phyloP scores from a whole-genome alignment of 768 basidiomycete genomes.

The Strobilomyces dryophilus region DNA sequence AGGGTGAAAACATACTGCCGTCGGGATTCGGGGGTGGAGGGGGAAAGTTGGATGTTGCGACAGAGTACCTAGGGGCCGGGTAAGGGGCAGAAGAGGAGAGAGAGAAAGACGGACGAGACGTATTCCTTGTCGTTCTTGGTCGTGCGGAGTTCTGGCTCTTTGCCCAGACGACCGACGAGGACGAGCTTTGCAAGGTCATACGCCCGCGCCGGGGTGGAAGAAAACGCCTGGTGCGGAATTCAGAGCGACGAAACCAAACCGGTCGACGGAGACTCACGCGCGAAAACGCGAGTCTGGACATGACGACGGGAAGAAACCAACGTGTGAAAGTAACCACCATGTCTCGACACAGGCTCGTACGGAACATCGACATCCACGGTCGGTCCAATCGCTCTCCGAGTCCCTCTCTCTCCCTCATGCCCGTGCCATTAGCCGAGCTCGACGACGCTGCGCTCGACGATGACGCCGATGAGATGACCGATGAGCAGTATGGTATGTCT shows the following conservation, averaged over 20 bases:
- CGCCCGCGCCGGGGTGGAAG: constrained; percentile 49
- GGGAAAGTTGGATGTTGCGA: constrained; percentile 67
- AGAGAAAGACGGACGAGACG: constrained; percentile 48
- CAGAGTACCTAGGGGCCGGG: constrained; percentile 53
- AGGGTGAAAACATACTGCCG: constrained; percentile 46
- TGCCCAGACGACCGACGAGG: constrained; percentile 71
- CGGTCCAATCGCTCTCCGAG: constrained; percentile 1
- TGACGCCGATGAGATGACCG: constrained; percentile 76
- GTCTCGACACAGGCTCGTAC: constrained; percentile 90
- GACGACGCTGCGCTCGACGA: constrained; percentile 79
- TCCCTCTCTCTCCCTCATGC: background rate
- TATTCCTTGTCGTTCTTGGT: constrained; percentile 79
- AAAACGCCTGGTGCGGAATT: constrained; percentile 49
- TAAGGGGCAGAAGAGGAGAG: background rate
- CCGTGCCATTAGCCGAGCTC: constrained; percentile 62
- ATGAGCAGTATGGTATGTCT: constrained; percentile 70
- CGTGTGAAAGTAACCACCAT: constrained; percentile 27
- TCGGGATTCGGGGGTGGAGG: constrained; percentile 55
- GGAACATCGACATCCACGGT: constrained; percentile 82
- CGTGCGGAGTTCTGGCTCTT: constrained; percentile 62
- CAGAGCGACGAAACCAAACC: background rate
- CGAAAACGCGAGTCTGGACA: constrained; percentile 40
- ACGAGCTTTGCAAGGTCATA: constrained; percentile 71
- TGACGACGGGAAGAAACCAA: background rate
- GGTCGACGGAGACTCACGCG: constrained; percentile 40